Base-by-base conservation (phyloP, 2,329 filamentous ascomycete genomes). In the Microcyclosporella mali region DNA sequence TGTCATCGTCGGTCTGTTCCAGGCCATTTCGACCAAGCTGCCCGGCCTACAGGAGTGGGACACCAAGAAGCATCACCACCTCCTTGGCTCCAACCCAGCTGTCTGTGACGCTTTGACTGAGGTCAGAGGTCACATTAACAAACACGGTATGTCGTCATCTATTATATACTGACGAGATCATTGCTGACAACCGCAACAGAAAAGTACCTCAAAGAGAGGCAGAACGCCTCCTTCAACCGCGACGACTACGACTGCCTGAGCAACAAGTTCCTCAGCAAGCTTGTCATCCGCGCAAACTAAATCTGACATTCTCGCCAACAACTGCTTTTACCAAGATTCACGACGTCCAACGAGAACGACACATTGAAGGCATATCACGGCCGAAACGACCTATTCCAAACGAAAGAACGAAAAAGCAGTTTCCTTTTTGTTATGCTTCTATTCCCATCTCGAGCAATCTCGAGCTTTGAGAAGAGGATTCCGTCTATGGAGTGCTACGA, bases 41-140 rank as follows among this genome's bases (percentile, higher is more conserved):
- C 90, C 90, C 3, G 78, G 87, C 15, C 88, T 97, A 63, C 84
- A 83, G 53, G 90, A 97, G 63, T 97, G 90, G 90, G 88, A 95
- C 62, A 92, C 87, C 10, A 74, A 79, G 61, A 88, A 92, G 68
- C 90, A 97, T 64, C 87, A 92, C 55, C 85, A 94, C 57, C 72
- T 95, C 39, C 79, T 95, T 47, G 85, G 88, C 70, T 94, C 90
- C 66, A 95, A 97, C 68, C 74, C 78, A 17, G 88, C 89, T 53
- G 88, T 95, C 37, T 95, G 90, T 69, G 88, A 94, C 62, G 88
- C 89, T 42, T 86, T 97, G 87, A 95, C 88, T 17, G 89, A 97
- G 75, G 89, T 97, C 59, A 82, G 86, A 63, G 80, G 86, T 53
- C 88, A 95, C 70, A 87, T 97, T 48, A 81, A 84, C 61, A 89